Base-by-base conservation (phyloP, 805 yeast species). In the Clavispora asparagi region DNA sequence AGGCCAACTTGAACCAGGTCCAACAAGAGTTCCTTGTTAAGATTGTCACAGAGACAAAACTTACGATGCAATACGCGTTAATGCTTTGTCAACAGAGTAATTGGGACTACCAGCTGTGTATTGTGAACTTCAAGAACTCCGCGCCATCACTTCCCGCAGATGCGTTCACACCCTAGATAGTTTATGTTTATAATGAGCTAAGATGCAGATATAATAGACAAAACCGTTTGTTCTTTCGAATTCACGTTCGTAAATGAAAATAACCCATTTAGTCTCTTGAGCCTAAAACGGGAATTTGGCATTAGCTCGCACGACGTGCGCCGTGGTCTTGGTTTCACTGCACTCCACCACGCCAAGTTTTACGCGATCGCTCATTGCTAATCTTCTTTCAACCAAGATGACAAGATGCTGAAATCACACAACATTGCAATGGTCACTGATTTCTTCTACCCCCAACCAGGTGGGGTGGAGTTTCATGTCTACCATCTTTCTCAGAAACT, bases 391-490 rank as follows among this genome's bases (percentile, higher is more conserved):
- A 6, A n/a, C 7, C 23, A 33, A 33, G 16, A 33, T 33, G 37
- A 33, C 8, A 16, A 33, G 25, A 41, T 41, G 43, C 28, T 29
- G 40, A 36, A 38, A 13, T 38, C 44, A 39, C 63, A 64, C 51
- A 69, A 68, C 45, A 67, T 69, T 45, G 76, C 76, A 7, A 91
- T 94, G 97, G 87, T 91, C 4, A 87, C 95, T 39, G 99, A 94
- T 66, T 94, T 90, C 73, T 94, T 94, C 78, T 94, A 87, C 67
- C 99, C 99, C 10, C 99, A 94, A 62, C 85, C 97, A 0, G 99
- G 99, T 4, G 99, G 99, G 9, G 95, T 94, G 1, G 99, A 94
- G 63, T 82, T 92, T 51, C 99, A 94, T 62, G 87, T 92, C 14
- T 89, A 88, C 63, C 98, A 94, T 63, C 67, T 94, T 23, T 83